These are phyloP conservation scores for Saprolegnia diclina DNA, from an alignment of 352 stramenopile genomes.

Conservation along the genomic window DNA sequence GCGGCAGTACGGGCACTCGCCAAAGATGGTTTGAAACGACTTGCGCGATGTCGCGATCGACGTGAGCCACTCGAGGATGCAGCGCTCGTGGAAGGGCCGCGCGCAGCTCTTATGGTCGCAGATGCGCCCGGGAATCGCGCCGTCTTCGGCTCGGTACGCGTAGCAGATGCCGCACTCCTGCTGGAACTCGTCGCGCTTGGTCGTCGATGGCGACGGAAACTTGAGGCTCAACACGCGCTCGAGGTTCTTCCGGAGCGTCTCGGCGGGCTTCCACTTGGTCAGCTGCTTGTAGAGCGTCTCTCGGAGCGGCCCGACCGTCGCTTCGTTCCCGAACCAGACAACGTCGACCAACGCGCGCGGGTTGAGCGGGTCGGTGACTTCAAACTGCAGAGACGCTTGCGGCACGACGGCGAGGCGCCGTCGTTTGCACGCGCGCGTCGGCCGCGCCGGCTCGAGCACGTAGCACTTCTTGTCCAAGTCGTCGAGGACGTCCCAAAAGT, in stretches of 20 bases:
- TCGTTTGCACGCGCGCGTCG: conserved; percentile 54
- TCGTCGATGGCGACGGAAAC: conserved; percentile 51
- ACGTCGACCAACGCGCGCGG: conserved; percentile 51
- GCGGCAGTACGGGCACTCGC: conserved; percentile 85
- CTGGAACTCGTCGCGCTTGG: conserved; percentile 57
- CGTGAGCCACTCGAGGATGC: conserved; percentile 87
- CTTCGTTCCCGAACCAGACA: conserved; percentile 71
- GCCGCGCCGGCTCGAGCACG: conserved; percentile 68
- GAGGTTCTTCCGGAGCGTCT: conserved; percentile 62
- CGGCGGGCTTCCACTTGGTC: conserved; percentile 46
- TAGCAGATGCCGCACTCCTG: conserved; percentile 89
- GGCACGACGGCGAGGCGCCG: conserved; percentile 58
- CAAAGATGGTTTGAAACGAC: conserved; percentile 88
- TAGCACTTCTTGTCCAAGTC: conserved; percentile 64
- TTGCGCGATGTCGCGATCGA: conserved; percentile 79
- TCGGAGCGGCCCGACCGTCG: conserved; percentile 42
- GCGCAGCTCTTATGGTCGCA: conserved; percentile 83
- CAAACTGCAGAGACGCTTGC: conserved; percentile 66
- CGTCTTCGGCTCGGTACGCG: conserved; percentile 59
- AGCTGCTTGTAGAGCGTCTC: conserved; percentile 54
- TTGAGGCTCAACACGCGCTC: conserved; percentile 47
- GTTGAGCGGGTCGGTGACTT: conserved; percentile 39
- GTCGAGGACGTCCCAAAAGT: conserved; percentile 76
- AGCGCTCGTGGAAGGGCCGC: conserved; percentile 82
- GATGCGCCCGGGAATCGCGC: conserved; percentile 66